phyloP scores from a whole-genome alignment of 73 alveolate species.

The Paramecium tetraurelia region DNA sequence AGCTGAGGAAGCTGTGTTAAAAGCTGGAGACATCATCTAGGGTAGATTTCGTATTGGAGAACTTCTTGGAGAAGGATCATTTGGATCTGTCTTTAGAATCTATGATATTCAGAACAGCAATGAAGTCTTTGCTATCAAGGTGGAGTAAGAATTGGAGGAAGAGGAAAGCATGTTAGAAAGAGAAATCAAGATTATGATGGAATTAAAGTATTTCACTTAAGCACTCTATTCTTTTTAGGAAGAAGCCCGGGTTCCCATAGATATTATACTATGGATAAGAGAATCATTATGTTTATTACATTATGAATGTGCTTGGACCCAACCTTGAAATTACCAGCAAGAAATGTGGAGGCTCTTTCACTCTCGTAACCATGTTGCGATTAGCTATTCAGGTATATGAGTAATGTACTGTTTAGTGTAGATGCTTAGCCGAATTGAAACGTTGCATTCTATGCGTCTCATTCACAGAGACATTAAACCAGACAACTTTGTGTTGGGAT shows the following conservation, averaged over 20 bases:
- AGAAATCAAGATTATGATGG: slow-evolving; percentile 21
- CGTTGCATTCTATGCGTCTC: background rate
- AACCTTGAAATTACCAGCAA: slow-evolving; percentile 12
- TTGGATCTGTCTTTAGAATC: slow-evolving; percentile 22
- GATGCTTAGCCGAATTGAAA: slow-evolving; percentile 50
- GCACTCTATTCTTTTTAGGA: background rate
- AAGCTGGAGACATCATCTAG: background rate
- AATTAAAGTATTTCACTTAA: background rate
- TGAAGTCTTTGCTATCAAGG: slow-evolving; percentile 10
- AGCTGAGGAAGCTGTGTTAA: background rate
- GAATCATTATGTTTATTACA: background rate
- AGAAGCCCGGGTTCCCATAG: slow-evolving; percentile 45
- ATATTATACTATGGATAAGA: slow-evolving; percentile 11
- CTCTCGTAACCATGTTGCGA: slow-evolving; percentile 6
- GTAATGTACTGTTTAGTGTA: slow-evolving; percentile 61
- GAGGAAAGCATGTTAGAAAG: slow-evolving; percentile 38
- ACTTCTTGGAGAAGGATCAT: slow-evolving; percentile 20
- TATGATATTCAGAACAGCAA: background rate
- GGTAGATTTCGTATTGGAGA: slow-evolving; percentile 11
- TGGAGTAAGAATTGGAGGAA: slow-evolving; percentile 5
- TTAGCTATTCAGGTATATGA: slow-evolving; percentile 59
- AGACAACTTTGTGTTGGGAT: slow-evolving; percentile 64
- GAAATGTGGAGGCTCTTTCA: slow-evolving; percentile 43
- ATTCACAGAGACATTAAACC: slow-evolving; percentile 71
- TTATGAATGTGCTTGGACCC: slow-evolving; percentile 53